A percentile compares a stretch with the other conserved stretches of the same genome.
Conservation (phyloP, 495 filamentous ascomycete genomes). For the Penicillium fimorum region DNA sequence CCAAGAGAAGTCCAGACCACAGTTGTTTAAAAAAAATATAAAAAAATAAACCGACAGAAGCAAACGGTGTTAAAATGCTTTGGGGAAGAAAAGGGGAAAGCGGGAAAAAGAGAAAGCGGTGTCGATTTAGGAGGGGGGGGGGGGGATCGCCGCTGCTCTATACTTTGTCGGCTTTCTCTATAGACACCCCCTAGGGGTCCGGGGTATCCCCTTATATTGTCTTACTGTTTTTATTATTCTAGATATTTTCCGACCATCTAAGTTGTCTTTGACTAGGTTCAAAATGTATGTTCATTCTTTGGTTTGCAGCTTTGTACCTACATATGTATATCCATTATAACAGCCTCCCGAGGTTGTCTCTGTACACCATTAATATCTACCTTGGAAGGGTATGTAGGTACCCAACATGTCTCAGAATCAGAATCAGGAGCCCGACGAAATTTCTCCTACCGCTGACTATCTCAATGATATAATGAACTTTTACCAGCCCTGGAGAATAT, state of each 20-base stretch:
- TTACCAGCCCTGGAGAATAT: not conserved
- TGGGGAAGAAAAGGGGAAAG: slow-evolving; percentile 26
- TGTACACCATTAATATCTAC: not conserved
- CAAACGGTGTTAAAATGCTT: slow-evolving; percentile 1
- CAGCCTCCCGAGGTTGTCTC: not conserved
- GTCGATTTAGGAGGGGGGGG: slow-evolving; percentile 21
- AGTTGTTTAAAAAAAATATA: slow-evolving; percentile 11
- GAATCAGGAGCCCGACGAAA: not conserved
- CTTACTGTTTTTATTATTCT: not conserved
- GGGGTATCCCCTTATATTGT: slow-evolving; percentile 2
- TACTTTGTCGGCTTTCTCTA: not conserved
- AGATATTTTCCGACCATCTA: not conserved
- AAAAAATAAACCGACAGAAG: slow-evolving; percentile 14
- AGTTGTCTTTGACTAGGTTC: not conserved
- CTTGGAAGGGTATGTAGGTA: not conserved
- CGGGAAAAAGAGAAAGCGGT: slow-evolving; percentile 32
- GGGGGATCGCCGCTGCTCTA: slow-evolving; percentile 23
- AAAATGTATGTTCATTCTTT: not conserved
- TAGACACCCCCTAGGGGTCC: not conserved
- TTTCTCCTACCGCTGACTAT: not conserved
- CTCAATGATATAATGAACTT: not conserved
- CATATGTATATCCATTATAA: not conserved
- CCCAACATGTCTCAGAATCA: not conserved
- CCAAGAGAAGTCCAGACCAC: slow-evolving; percentile 7
- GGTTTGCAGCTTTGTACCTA: not conserved